These are phyloP conservation scores for Starmerella bombi DNA, from an alignment of 805 yeast genomes.

Conservation along the genomic window DNA sequence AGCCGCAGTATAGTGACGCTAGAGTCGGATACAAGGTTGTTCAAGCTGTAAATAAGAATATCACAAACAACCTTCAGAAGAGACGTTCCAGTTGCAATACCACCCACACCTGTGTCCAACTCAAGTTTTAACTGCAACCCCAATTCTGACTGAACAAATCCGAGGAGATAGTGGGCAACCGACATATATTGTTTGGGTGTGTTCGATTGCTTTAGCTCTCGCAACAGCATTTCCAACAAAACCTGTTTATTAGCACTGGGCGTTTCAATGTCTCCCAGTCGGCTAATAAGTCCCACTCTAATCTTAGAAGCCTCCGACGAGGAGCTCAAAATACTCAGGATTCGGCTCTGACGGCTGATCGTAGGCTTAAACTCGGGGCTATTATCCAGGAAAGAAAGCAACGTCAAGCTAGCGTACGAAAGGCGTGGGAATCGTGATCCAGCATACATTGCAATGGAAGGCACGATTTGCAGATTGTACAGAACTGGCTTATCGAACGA, in stretches of 20 bases:
- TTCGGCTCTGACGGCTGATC: slow-evolving; percentile 38
- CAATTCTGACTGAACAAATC: slow-evolving; percentile 40
- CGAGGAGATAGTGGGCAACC: slow-evolving; percentile 64
- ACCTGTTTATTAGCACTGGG: slow-evolving; percentile 35
- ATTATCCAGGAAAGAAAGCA: slow-evolving; percentile 40
- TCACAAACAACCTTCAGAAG: slow-evolving; percentile 42
- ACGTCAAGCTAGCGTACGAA: slow-evolving; percentile 40
- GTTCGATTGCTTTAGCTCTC: slow-evolving; percentile 31
- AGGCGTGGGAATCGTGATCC: slow-evolving; percentile 41
- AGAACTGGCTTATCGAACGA: slow-evolving; percentile 44
- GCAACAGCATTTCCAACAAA: slow-evolving; percentile 44
- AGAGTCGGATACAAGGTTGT: slow-evolving; percentile 28
- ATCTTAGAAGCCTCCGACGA: slow-evolving; percentile 68
- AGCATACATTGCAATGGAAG: slow-evolving; percentile 61
- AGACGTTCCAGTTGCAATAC: slow-evolving; percentile 42
- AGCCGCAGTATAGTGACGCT: slow-evolving; percentile 29
- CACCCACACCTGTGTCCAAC: slow-evolving; percentile 33
- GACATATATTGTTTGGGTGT: slow-evolving; percentile 32
- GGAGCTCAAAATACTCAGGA: slow-evolving; percentile 58
- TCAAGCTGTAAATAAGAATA: slow-evolving; percentile 38
- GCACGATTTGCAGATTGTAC: slow-evolving; percentile 56
- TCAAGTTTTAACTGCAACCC: slow-evolving; percentile 40
- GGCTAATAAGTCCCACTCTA: slow-evolving; percentile 57
- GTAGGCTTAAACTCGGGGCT: slow-evolving; percentile 36
- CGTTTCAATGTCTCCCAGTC: slow-evolving; percentile 32